Conservation (phyloP, 805 yeast species). For the Pichia californica region DNA sequence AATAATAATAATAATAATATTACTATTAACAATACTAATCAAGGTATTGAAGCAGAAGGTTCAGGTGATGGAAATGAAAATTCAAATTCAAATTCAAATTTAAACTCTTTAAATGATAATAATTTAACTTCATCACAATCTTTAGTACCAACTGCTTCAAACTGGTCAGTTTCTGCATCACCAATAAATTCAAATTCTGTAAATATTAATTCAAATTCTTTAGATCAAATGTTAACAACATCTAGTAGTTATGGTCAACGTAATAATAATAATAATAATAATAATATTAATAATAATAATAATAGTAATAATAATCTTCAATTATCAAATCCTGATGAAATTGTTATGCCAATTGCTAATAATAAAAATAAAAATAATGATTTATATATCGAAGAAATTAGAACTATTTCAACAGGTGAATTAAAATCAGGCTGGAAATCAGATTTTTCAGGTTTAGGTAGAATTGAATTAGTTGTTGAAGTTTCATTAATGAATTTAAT, state of each 20-base stretch:
- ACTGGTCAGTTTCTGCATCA: conserved; percentile 22
- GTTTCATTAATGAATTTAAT: conserved; percentile 53
- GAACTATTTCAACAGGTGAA: conserved; percentile 73
- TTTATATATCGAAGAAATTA: conserved; percentile 63
- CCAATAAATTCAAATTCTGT: neutral
- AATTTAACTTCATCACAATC: neutral
- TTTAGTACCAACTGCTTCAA: conserved; percentile 21
- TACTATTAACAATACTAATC: conserved; percentile 4
- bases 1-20: neutral
- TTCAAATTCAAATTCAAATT: neutral
- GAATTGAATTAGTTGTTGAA: conserved; percentile 72
- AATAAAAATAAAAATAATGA: conserved; percentile 9
- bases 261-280: too few relatives aligned
- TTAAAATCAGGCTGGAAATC: conserved; percentile 92
- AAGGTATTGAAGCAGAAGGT: too few relatives aligned
- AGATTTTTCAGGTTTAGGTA: conserved; percentile 74
- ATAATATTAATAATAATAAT: neutral
- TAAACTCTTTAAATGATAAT: neutral
- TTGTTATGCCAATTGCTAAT: conserved; percentile 11
- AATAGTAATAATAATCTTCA: neutral
- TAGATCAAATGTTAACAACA: conserved; percentile 5
- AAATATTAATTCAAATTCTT: neutral
- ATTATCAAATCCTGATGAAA: conserved; percentile 14
- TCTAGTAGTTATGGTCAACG: neutral
- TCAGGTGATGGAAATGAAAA: neutral